Conservation (phyloP, 2,329 filamentous ascomycete genomes). For the Penicillium sp. region DNA sequence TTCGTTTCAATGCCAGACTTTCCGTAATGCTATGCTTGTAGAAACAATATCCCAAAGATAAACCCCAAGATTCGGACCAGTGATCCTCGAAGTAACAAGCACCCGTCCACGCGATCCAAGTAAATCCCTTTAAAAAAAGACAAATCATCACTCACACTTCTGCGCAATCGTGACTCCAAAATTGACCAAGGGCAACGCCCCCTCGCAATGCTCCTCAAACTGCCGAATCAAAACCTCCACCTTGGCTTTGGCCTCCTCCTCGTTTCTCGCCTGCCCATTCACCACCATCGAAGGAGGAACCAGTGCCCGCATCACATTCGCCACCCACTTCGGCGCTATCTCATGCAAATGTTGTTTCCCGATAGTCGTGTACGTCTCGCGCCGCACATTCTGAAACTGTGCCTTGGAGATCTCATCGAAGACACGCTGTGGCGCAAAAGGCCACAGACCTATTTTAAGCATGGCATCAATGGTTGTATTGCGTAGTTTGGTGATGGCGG, state of each 20-base stretch:
- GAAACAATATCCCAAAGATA: neutral
- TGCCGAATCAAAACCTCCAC: constrained; percentile 12
- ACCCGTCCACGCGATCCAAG: neutral
- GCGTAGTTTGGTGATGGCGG: constrained; percentile 7
- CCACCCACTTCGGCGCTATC: constrained; percentile 16
- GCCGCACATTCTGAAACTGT: constrained; percentile 9
- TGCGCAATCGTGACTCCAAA: constrained; percentile 18
- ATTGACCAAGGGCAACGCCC: constrained; percentile 16
- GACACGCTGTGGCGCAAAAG: constrained; percentile 10
- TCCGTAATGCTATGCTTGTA: neutral
- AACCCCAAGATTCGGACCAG: neutral
- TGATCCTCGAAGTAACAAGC: neutral
- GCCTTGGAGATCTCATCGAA: constrained; percentile 6
- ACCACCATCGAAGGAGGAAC: constrained; percentile 15
- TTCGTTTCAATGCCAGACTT: no score
- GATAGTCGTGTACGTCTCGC: constrained; percentile 11
- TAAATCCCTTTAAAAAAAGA: neutral
- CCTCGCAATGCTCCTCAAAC: constrained; percentile 15
- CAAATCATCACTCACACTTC: constrained; percentile 4
- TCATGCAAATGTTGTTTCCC: constrained; percentile 12
- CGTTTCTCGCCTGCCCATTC: constrained; percentile 6
- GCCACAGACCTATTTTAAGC: constrained; percentile 12
- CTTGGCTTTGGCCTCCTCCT: constrained; percentile 3
- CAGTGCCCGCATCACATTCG: constrained; percentile 12
- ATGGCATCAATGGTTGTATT: constrained; percentile 11